A percentile compares a stretch with the other conserved stretches of the same genome.
phyloP scores from a whole-genome alignment of 257 asterid genomes.

The Handroanthus guayacan region DNA sequence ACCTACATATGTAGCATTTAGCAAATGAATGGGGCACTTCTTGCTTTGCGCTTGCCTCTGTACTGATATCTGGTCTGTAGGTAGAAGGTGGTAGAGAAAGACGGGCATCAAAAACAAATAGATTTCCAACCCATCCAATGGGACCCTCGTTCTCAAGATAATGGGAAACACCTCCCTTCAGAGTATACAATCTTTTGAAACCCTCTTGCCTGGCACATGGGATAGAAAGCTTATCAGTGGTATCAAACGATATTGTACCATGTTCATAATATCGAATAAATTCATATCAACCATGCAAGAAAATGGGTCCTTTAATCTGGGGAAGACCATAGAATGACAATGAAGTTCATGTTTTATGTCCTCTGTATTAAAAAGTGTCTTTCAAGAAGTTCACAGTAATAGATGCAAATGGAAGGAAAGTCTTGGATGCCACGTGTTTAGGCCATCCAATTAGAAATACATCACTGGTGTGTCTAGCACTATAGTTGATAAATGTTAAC shows the following conservation, averaged over 20 bases:
- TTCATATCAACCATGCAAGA: no score
- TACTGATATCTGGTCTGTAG: constrained; percentile 53
- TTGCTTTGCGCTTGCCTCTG: constrained; percentile 40
- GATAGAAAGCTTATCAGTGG: constrained; percentile 15
- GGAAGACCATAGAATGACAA: no score
- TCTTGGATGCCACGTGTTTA: no score
- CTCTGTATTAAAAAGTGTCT: no score
- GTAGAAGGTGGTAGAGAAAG: constrained; percentile 89
- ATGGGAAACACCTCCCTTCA: constrained; percentile 92
- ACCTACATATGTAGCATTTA: constrained; percentile 72
- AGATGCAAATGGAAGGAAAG: no score
- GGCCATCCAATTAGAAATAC: no score
- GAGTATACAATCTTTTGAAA: constrained; percentile 76
- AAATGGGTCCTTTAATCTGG: no score
- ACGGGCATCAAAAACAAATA: constrained; percentile 87
- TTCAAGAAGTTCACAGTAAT: no score
- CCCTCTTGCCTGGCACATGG: constrained; percentile 65
- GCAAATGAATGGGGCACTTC: constrained; percentile 60
- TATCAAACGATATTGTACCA: constrained; percentile 3
- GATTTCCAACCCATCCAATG: constrained; percentile 84
- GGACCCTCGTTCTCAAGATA: constrained; percentile 83
- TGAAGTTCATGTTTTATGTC: no score
- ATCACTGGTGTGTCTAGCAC: no score
- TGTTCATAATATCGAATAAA: no score
- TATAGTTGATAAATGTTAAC: no score